Percentiles rank a stretch among this genome's conserved stretches.
Conservation (phyloP, 495 filamentous ascomycete species). For the Alectoria sarmentosa region DNA sequence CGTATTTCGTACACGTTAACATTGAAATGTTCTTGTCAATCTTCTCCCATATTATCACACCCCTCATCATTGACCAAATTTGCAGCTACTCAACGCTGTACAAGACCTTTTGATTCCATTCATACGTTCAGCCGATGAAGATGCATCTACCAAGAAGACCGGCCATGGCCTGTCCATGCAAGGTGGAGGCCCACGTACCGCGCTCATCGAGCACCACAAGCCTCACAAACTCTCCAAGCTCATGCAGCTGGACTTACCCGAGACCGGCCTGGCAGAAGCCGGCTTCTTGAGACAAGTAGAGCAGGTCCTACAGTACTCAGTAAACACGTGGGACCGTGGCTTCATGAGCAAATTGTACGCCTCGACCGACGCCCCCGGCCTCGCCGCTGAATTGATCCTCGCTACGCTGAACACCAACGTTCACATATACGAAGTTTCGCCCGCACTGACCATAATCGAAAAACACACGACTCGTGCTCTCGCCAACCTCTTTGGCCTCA, state of each 20-base stretch:
- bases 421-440: constrained; percentile 86
- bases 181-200: constrained; percentile 43
- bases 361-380: constrained; percentile 75
- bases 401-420: constrained; percentile 60
- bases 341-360: constrained; percentile 78
- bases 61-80: background rate
- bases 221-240: constrained; percentile 62
- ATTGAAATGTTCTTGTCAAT: background rate
- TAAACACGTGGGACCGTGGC: constrained; percentile 94
- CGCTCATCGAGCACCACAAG: constrained; percentile 60
- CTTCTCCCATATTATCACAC: background rate
- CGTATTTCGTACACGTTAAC: constrained; percentile 6
- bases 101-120: constrained; percentile 71
- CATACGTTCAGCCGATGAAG: constrained; percentile 66
- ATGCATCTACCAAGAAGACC: constrained; percentile 41
- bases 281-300: constrained; percentile 94
- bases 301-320: constrained; percentile 71
- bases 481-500: constrained; percentile 70
- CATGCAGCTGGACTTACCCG: constrained; percentile 59
- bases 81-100: constrained; percentile 60
- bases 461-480: constrained; percentile 64
- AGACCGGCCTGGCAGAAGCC: constrained; percentile 58
- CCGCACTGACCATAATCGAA: constrained; percentile 78
- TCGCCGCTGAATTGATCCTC: constrained; percentile 46
- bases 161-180: constrained; percentile 47